These are phyloP conservation scores for Cryptosporidium baileyi DNA, from an alignment of 169 alveolate genomes.

Conservation along the genomic window DNA sequence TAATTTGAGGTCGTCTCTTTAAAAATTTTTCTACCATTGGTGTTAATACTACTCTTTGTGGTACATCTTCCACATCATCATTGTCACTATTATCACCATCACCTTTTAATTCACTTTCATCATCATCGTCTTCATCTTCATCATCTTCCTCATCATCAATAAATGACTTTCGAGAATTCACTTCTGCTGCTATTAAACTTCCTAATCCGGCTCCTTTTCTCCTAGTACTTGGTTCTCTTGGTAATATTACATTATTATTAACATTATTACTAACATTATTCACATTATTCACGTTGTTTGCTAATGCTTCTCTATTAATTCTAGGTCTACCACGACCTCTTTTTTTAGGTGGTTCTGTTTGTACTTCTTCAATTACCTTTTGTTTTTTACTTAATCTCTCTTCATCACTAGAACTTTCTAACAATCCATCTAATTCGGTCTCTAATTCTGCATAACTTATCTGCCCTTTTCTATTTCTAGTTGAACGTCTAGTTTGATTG, in stretches of 20 bases:
- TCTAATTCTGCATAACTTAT: neutral
- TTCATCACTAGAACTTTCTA: neutral
- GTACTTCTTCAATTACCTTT: no score
- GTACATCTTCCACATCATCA: slow-evolving; percentile 29
- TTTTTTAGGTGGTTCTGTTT: slow-evolving; percentile 32
- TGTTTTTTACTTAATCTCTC: no score
- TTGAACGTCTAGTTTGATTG: neutral
- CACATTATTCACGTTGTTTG: neutral
- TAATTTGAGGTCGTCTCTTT: slow-evolving; percentile 65
- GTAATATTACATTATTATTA: neutral
- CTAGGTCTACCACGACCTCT: slow-evolving; percentile 66
- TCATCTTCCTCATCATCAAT: slow-evolving; percentile 52
- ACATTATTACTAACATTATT: neutral
- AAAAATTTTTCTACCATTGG: slow-evolving; percentile 63
- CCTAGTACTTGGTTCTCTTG: slow-evolving; percentile 57
- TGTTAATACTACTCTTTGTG: slow-evolving; percentile 41
- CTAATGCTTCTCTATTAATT: slow-evolving; percentile 60
- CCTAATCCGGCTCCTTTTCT: slow-evolving; percentile 55
- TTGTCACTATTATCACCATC: slow-evolving; percentile 54
- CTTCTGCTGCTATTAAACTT: slow-evolving; percentile 64
- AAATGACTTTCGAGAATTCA: slow-evolving; percentile 5
- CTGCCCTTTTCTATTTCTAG: neutral
- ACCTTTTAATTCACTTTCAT: neutral
- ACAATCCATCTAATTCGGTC: neutral
- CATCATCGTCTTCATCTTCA: slow-evolving; percentile 37